phyloP scores from a whole-genome alignment of 1,284 basidiomycete genomes.

The Ceratorhiza oryzae-sativae region DNA sequence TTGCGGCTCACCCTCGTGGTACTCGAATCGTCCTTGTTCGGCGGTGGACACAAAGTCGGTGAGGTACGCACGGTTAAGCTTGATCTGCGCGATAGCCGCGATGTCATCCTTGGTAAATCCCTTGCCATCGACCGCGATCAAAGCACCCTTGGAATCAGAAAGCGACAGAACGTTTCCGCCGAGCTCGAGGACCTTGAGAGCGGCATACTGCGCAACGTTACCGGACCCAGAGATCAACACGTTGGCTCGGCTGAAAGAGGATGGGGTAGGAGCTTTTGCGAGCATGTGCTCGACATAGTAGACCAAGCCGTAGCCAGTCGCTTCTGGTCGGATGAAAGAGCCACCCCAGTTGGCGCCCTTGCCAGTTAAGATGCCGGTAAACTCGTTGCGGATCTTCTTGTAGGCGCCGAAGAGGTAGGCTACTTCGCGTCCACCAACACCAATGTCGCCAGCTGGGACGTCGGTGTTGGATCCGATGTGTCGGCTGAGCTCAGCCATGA shows the following conservation, averaged over 20 bases:
- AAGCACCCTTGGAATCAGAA: slow-evolving; percentile 77
- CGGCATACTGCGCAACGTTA: slow-evolving; percentile 80
- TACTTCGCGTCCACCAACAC: slow-evolving; percentile 72
- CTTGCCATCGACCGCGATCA: slow-evolving; percentile 61
- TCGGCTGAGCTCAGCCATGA: slow-evolving; percentile 76
- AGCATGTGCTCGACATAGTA: slow-evolving; percentile 78
- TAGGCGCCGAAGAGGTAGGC: slow-evolving; percentile 78
- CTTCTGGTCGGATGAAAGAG: slow-evolving; percentile 74
- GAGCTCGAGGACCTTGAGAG: slow-evolving; percentile 81
- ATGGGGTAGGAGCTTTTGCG: slow-evolving; percentile 51
- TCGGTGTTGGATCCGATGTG: slow-evolving; percentile 80
- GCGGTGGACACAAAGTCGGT: slow-evolving; percentile 57
- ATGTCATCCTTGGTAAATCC: slow-evolving; percentile 70
- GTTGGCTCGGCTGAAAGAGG: slow-evolving; percentile 55
- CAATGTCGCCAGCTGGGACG: slow-evolving; percentile 82
- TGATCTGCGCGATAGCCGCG: slow-evolving; percentile 65
- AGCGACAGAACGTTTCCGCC: slow-evolving; percentile 78
- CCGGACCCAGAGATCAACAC: slow-evolving; percentile 77
- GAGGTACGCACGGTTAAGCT: slow-evolving; percentile 68
- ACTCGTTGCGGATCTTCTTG: slow-evolving; percentile 79
- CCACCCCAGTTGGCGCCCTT: slow-evolving; percentile 80
- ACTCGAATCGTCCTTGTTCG: slow-evolving; percentile 59
- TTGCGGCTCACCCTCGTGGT: slow-evolving; percentile 62
- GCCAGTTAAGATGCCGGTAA: slow-evolving; percentile 77
- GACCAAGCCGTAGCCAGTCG: slow-evolving; percentile 78